Conservation (phyloP, 192 early-diverging fungal species). For the Coemansia sp. region DNA sequence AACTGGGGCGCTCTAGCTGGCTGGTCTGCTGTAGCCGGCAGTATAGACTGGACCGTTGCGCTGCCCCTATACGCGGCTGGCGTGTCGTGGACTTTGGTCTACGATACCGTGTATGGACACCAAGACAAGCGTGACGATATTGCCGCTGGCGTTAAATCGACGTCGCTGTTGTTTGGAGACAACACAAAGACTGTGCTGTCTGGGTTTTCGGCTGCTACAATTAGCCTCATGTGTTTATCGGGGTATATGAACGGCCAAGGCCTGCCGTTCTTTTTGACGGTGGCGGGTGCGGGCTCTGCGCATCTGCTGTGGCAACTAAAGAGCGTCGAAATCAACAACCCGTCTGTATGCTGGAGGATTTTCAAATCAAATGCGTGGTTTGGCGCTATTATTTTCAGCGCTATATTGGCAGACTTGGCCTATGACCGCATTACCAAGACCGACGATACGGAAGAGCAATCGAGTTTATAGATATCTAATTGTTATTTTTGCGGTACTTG, state of each 20-base stretch:
- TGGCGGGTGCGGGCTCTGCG: conserved; percentile 67
- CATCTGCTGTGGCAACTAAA: conserved; percentile 83
- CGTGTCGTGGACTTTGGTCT: conserved; percentile 90
- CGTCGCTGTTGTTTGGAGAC: conserved; percentile 81
- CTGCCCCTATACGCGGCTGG: conserved; percentile 84
- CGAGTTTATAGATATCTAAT: too few species aligned
- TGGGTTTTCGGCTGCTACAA: conserved; percentile 68
- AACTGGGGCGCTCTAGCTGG: conserved; percentile 94
- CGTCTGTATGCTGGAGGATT: conserved; percentile 66
- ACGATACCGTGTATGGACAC: conserved; percentile 97
- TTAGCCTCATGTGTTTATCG: conserved; percentile 66
- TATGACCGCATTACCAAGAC: conserved; percentile 9
- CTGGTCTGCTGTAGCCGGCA: conserved; percentile 76
- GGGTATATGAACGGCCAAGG: conserved; percentile 83
- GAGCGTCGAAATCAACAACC: conserved; percentile 66
- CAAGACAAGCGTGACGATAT: conserved; percentile 94
- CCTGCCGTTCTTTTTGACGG: conserved; percentile 67
- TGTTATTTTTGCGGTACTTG: too few species aligned
- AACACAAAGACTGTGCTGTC: conserved; percentile 67
- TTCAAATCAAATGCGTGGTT: conserved; percentile 80
- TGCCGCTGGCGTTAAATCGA: conserved; percentile 84
- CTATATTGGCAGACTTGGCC: conserved; percentile 65
- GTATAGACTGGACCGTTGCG: conserved; percentile 65
- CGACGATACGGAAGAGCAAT: too few species aligned
- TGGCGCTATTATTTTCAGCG: conserved; percentile 74